phyloP scores from a whole-genome alignment of 805 yeast species.

The Candida broadrunensis region DNA sequence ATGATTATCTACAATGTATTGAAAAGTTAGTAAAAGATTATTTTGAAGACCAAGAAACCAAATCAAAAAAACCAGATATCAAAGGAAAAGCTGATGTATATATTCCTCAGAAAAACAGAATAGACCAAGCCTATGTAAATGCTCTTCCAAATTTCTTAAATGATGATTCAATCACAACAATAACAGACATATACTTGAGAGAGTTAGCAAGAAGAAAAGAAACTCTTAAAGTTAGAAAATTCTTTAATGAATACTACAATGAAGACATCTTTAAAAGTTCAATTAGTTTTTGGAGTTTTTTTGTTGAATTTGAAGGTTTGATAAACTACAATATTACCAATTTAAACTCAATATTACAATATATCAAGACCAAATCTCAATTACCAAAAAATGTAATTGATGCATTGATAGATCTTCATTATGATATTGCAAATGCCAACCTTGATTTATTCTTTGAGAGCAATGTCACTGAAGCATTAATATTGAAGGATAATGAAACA shows the following conservation, averaged over 20 bases:
- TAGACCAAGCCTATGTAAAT: background rate
- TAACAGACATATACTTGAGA: constrained; percentile 33
- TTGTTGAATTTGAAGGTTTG: constrained; percentile 50
- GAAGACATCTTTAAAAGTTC: constrained; percentile 36
- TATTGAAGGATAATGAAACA: constrained; percentile 16
- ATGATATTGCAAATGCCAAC: constrained; percentile 16
- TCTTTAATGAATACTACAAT: constrained; percentile 25
- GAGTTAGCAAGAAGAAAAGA: constrained; percentile 17
- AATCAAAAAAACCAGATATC: constrained; percentile 5
- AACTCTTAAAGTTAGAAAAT: constrained; percentile 13
- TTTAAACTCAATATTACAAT: constrained; percentile 42
- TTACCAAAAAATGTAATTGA: constrained; percentile 51
- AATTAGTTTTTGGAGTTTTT: constrained; percentile 54
- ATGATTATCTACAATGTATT: constrained; percentile 14
- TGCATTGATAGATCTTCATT: constrained; percentile 17
- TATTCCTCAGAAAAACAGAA: background rate
- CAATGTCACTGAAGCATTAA: constrained; percentile 5
- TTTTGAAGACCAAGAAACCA: constrained; percentile 16
- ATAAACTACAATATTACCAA: constrained; percentile 41
- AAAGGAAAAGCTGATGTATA: background rate
- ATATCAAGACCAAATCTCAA: constrained; percentile 42
- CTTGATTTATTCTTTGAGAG: constrained; percentile 1
- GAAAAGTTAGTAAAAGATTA: constrained; percentile 13
- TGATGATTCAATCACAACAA: constrained; percentile 37
- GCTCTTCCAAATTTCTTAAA: constrained; percentile 33